These are phyloP conservation scores for Xylariaceae sp. DNA, from an alignment of 2,329 filamentous ascomycete species.

Conservation along the genomic window DNA sequence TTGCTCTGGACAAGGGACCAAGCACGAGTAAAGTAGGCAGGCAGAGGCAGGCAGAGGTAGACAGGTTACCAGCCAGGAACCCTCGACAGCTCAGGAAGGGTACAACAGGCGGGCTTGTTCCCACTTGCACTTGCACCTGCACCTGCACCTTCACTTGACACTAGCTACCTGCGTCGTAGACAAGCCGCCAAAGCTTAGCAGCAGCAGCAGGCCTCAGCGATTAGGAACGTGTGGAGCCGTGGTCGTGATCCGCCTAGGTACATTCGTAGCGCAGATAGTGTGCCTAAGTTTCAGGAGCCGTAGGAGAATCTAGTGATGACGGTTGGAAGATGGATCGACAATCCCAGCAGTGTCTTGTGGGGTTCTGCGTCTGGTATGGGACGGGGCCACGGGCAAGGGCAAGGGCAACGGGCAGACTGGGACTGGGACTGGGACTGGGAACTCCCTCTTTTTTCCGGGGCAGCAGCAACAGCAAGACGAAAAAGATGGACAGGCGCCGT, in stretches of 20 bases:
- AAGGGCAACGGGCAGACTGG: too few relatives aligned
- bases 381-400: too few relatives aligned
- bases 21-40: slow-evolving; percentile 4
- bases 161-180: slow-evolving; percentile 17
- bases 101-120: slow-evolving; percentile 35
- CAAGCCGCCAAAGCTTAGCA: slow-evolving; percentile 41
- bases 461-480: slow-evolving; percentile 32
- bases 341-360: slow-evolving; percentile 45
- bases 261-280: neutral
- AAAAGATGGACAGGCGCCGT: slow-evolving; percentile 33
- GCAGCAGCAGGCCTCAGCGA: slow-evolving; percentile 32
- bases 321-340: slow-evolving; percentile 51
- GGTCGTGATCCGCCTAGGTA: slow-evolving; percentile 26
- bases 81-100: slow-evolving; percentile 31
- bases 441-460: slow-evolving; percentile 31
- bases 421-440: neutral
- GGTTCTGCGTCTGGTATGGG: slow-evolving; percentile 14
- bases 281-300: slow-evolving; percentile 20
- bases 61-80: slow-evolving; percentile 28
- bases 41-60: too few relatives aligned
- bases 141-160: slow-evolving; percentile 9
- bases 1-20: slow-evolving; percentile 29
- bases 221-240: slow-evolving; percentile 39
- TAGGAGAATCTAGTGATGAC: slow-evolving; percentile 41
- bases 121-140: slow-evolving; percentile 19